A percentile compares a stretch with the other conserved stretches of the same genome.
Conservation (phyloP, 768 basidiomycete genomes). For the Mycena amicta region DNA sequence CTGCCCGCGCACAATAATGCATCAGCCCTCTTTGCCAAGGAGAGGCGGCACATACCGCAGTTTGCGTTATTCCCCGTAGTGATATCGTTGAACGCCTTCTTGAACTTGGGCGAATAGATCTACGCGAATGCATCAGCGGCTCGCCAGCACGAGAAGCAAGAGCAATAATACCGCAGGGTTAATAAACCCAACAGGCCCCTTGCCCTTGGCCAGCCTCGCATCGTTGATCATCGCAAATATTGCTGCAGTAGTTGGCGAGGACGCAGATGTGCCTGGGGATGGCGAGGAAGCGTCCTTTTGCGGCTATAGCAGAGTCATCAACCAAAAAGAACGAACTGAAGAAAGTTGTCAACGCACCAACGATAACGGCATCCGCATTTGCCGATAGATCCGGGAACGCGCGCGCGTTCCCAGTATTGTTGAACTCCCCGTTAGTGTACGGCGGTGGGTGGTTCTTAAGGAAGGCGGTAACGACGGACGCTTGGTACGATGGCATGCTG, state of each 20-base stretch:
- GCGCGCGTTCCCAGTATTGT: slow-evolving; percentile 48
- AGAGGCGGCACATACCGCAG: no score
- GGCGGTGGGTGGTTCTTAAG: slow-evolving; percentile 42
- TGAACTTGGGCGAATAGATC: slow-evolving; percentile 38
- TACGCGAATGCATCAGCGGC: no score
- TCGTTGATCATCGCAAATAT: slow-evolving; percentile 44
- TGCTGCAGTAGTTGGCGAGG: slow-evolving; percentile 33
- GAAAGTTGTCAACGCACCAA: no score
- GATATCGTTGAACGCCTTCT: slow-evolving; percentile 44
- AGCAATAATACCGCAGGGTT: slow-evolving; percentile 52
- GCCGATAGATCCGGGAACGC: slow-evolving; percentile 54
- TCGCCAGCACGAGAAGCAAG: no score
- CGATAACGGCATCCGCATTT: slow-evolving; percentile 30
- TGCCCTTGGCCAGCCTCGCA: slow-evolving; percentile 33
- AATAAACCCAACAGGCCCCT: slow-evolving; percentile 37
- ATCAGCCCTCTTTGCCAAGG: no score
- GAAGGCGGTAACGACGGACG: slow-evolving; percentile 41
- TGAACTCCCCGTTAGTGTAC: slow-evolving; percentile 45
- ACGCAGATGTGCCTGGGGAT: slow-evolving; percentile 37
- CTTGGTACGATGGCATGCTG: slow-evolving; percentile 50
- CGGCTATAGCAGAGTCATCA: no score
- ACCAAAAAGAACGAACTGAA: no score
- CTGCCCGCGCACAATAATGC: no score
- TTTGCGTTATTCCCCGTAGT: slow-evolving; percentile 43
- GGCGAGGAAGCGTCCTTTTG: not conserved